Percentiles rank a stretch among this genome's conserved stretches.
Conservation (phyloP, 805 yeast genomes). For the Kodamaea hsintzibuensis region DNA sequence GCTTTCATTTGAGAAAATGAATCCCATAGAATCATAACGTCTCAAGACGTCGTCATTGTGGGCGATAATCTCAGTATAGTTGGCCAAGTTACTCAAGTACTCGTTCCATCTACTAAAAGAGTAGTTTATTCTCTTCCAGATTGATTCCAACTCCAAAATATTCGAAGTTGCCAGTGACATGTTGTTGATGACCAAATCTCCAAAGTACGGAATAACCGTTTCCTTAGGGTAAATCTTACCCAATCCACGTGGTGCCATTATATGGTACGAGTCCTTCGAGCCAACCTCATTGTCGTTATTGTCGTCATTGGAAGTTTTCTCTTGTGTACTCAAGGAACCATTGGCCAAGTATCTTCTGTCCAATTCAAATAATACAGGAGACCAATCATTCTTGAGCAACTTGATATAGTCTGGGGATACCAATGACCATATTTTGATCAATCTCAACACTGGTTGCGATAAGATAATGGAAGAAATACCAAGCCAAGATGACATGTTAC, state of each 20-base stretch:
- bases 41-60: slow-evolving; percentile 42
- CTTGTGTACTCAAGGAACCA: slow-evolving; percentile 20
- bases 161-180: slow-evolving; percentile 21
- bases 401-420: slow-evolving; percentile 62
- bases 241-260: slow-evolving; percentile 85
- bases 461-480: slow-evolving; percentile 84
- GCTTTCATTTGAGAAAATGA: slow-evolving; percentile 44
- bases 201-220: slow-evolving; percentile 85
- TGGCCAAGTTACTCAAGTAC: slow-evolving; percentile 52
- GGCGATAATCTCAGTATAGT: slow-evolving; percentile 40
- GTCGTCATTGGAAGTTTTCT: slow-evolving; percentile 11
- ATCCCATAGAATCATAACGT: slow-evolving; percentile 42
- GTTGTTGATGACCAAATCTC: slow-evolving; percentile 68
- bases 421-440: slow-evolving; percentile 71
- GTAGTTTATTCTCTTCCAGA: slow-evolving; percentile 65
- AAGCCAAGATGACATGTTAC: slow-evolving; percentile 94
- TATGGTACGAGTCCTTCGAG: slow-evolving; percentile 55
- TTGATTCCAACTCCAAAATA: slow-evolving; percentile 59
- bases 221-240: slow-evolving; percentile 75
- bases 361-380: slow-evolving; percentile 86
- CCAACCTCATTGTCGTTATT: slow-evolving; percentile 5
- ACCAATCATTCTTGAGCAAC: slow-evolving; percentile 79
- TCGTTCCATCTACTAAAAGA: slow-evolving; percentile 85
- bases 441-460: slow-evolving; percentile 77
- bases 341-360: slow-evolving; percentile 67